Base-by-base conservation (phyloP, 208 protist species). In the Crithidia mellificae region DNA sequence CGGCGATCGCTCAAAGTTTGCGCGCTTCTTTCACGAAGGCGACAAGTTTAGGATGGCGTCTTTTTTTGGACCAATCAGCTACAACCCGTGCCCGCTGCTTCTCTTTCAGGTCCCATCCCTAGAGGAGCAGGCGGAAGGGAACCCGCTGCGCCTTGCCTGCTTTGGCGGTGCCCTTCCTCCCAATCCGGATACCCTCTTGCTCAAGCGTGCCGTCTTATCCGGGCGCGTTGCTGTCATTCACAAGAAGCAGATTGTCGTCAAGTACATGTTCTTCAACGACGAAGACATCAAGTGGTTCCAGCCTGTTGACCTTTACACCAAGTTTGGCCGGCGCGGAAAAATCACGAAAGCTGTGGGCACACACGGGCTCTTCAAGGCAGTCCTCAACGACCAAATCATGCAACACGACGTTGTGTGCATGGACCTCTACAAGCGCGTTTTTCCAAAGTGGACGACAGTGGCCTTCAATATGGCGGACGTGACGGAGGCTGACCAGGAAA, bases 221-320 rank as follows among this genome's bases (percentile, higher is more conserved):
- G 90, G 90, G 9, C 78, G 90, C 43, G 87, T 96, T 20, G 90
- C 90, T 1, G 83, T 92, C 19, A 96, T 96, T 73, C 87, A 96
- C 74, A 96, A 96, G 68, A 93, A 93, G 68, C 90, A 96, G 72
- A 91, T 92, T 74, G 93, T 98, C 34, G 91, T 99, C 52, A 91
- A 98, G 72, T 99, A 90, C 68, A 97, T 97, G 91, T 97, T 98
- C 70, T 92, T 94, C 71, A 96, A 97, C 69, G 87, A 95, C 50
- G 96, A 98, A 12, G 98, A 99, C 81, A 87, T 99, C 46, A 83
- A 84, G 22, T 99, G 96, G 96, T 99, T 99, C 71, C 92, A 97
- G 74, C 95, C 96, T 6, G 92, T 99, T 15, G 98, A 99, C 78
- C 81, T 99, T 5, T 97, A 91, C 63, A 99, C 98, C 6, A 97